A percentile compares a stretch with the other conserved stretches of the same genome.
Evolutionary conservation across 2,329 filamentous ascomycete species (phyloP).

Genomic region (Claviceps spartinae): DNA sequence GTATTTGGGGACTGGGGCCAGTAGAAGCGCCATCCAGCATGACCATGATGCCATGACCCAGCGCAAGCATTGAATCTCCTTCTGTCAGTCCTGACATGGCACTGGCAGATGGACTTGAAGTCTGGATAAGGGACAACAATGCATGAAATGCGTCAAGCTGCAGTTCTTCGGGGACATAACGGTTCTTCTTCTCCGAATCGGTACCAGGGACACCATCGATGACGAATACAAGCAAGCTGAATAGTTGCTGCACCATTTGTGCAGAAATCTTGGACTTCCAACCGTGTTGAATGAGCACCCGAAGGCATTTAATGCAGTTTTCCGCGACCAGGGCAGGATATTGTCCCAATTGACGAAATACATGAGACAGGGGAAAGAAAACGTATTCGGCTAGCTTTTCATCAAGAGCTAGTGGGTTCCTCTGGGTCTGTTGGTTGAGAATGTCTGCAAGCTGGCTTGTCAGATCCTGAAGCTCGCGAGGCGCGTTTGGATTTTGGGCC

Average conservation of each 20-base stretch:
- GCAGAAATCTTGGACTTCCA: constrained; percentile 63
- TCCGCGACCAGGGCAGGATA: constrained; percentile 64
- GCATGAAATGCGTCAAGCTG: constrained; percentile 57
- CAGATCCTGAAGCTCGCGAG: constrained; percentile 32
- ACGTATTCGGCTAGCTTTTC: constrained; percentile 82
- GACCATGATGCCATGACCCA: constrained; percentile 73
- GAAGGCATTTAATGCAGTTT: constrained; percentile 59
- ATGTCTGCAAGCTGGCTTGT: constrained; percentile 31
- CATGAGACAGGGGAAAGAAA: constrained; percentile 83
- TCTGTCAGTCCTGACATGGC: constrained; percentile 37
- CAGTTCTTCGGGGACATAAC: constrained; percentile 56
- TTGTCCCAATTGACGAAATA: constrained; percentile 62
- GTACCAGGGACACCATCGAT: constrained; percentile 56
- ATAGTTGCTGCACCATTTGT: constrained; percentile 66
- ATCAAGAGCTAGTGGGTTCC: constrained; percentile 46
- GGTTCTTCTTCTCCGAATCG: constrained; percentile 23
- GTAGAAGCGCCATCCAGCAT: constrained; percentile 61
- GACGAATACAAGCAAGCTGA: constrained; percentile 73
- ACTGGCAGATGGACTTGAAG: constrained; percentile 36
- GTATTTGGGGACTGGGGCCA: constrained; percentile 51
- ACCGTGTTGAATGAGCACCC: constrained; percentile 59
- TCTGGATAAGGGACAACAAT: constrained; percentile 50
- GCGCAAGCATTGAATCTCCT: constrained; percentile 53
- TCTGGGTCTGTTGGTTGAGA: constrained; percentile 29
- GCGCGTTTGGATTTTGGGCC: constrained; percentile 25